Evolutionary conservation across 2,329 filamentous ascomycete genomes (phyloP).

Genomic region (Penicillium sp.): DNA sequence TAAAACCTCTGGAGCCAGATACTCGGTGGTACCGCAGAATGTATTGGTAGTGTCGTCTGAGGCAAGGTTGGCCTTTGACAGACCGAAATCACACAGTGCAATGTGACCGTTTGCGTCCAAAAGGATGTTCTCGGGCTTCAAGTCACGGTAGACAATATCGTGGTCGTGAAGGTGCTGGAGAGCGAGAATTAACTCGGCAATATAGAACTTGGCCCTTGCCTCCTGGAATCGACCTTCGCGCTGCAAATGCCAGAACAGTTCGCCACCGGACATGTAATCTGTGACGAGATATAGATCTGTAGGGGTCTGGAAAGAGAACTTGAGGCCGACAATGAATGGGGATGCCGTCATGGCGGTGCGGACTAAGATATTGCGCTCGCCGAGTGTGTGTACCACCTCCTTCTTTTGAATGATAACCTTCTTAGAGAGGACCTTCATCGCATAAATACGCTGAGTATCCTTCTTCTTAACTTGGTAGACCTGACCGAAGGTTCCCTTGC

Average conservation of each 20-base stretch:
- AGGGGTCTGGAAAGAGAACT: slow-evolving; percentile 97
- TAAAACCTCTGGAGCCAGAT: slow-evolving; percentile 91
- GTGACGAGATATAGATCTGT: slow-evolving; percentile 98
- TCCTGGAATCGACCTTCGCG: slow-evolving; percentile 96
- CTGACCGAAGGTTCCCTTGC: slow-evolving; percentile 97
- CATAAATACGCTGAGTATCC: slow-evolving; percentile 93
- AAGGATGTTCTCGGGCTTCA: slow-evolving; percentile 97
- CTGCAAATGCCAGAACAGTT: slow-evolving; percentile 98
- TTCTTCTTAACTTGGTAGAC: slow-evolving; percentile 98
- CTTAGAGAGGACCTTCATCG: slow-evolving; percentile 99
- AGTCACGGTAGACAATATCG: slow-evolving; percentile 95
- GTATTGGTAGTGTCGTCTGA: slow-evolving; percentile 99
- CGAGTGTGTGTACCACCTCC: slow-evolving; percentile 94
- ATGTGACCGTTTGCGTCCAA: slow-evolving; percentile 97
- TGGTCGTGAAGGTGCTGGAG: slow-evolving; percentile 94
- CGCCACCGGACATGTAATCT: slow-evolving; percentile 98
- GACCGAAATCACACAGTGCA: slow-evolving; percentile 92
- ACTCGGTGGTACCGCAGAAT: slow-evolving; percentile 97
- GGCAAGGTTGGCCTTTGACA: slow-evolving; percentile 95
- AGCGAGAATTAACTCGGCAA: slow-evolving; percentile 92
- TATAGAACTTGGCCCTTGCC: slow-evolving; percentile 95
- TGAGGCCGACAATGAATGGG: slow-evolving; percentile 95
- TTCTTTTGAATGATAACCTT: slow-evolving; percentile 99
- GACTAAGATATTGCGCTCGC: slow-evolving; percentile 95
- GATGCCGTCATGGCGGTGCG: slow-evolving; percentile 94